phyloP scores from a whole-genome alignment of 768 basidiomycete species.

The Pisolithus microcarpus region DNA sequence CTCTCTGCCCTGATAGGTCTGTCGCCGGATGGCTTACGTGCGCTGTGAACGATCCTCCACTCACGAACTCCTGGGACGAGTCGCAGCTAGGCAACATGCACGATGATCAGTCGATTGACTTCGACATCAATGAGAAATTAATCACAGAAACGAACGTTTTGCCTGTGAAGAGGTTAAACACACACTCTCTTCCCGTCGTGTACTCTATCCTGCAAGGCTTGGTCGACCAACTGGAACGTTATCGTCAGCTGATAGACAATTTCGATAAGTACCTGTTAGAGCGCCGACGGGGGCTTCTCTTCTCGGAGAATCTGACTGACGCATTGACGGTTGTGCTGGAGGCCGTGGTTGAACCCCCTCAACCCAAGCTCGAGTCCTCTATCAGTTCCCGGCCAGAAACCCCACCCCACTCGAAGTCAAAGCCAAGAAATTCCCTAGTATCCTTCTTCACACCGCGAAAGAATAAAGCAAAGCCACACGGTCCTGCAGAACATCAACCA shows the following conservation, averaged over 20 bases:
- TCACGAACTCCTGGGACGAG: conserved; percentile 7
- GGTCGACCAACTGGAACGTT: conserved; percentile 73
- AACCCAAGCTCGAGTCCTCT: conserved; percentile 18
- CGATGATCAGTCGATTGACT: conserved; percentile 81
- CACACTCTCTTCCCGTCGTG: conserved; percentile 67
- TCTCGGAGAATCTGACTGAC: conserved; percentile 88
- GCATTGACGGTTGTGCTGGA: conserved; percentile 74
- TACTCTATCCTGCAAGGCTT: conserved; percentile 77
- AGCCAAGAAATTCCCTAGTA: conserved; percentile 52
- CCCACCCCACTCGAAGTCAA: conserved; percentile 38
- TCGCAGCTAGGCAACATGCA: conserved; percentile 39
- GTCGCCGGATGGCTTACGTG: conserved; percentile 87
- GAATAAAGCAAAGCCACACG: conserved; percentile 36
- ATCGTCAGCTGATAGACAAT: conserved; percentile 63
- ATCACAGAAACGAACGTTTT: conserved; percentile 49
- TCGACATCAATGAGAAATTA: conserved; percentile 58
- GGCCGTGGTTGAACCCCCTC: conserved; percentile 40
- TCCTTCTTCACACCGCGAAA: conserved; percentile 79
- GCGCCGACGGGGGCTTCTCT: conserved; percentile 81
- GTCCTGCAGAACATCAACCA: conserved; percentile 37
- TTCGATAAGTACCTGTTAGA: conserved; percentile 85
- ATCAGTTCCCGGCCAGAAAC: conserved; percentile 25
- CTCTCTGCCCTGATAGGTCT: conserved; percentile 79
- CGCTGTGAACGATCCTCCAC: conserved; percentile 35
- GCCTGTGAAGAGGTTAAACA: conserved; percentile 64